Evolutionary conservation across 176 grass and related monocot genomes (phyloP).

Genomic region (Ampelocalamus luodianensis): DNA sequence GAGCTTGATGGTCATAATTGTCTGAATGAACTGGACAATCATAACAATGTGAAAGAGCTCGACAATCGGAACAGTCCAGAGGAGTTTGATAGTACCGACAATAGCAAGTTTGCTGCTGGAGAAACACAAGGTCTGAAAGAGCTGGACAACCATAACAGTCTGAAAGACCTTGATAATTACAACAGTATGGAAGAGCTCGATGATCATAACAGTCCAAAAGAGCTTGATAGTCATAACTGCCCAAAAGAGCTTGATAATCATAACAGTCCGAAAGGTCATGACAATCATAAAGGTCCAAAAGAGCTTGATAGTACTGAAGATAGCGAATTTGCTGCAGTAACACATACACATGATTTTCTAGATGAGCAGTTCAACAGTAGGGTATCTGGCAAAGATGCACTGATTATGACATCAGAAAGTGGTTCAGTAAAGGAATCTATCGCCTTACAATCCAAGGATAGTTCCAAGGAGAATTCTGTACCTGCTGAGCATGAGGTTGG

Average conservation of each 20-base stretch:
- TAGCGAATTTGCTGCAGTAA: conserved; percentile 31
- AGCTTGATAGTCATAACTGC: not conserved
- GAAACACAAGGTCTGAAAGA: conserved; percentile 25
- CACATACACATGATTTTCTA: conserved; percentile 37
- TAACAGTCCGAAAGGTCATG: not conserved
- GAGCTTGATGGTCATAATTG: not conserved
- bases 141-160: conserved; percentile 6
- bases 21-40: conserved; percentile 15
- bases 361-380: conserved; percentile 47
- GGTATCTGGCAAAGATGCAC: conserved; percentile 46
- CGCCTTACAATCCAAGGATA: conserved; percentile 43
- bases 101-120: conserved; percentile 35
- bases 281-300: not conserved
- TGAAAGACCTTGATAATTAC: conserved; percentile 3
- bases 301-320: conserved; percentile 11
- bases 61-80: not conserved
- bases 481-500: conserved; percentile 53
- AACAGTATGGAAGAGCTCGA: conserved; percentile 18
- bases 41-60: conserved; percentile 20
- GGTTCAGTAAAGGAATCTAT: conserved; percentile 44
- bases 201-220: conserved; percentile 27
- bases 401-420: conserved; percentile 34
- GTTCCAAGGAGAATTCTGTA: conserved; percentile 38
- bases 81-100: conserved; percentile 29
- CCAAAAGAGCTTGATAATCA: not conserved